A percentile compares a stretch with the other conserved stretches of the same genome.
phyloP scores from a whole-genome alignment of 1,284 basidiomycete species.

The Lentinula novae-zelandiae region DNA sequence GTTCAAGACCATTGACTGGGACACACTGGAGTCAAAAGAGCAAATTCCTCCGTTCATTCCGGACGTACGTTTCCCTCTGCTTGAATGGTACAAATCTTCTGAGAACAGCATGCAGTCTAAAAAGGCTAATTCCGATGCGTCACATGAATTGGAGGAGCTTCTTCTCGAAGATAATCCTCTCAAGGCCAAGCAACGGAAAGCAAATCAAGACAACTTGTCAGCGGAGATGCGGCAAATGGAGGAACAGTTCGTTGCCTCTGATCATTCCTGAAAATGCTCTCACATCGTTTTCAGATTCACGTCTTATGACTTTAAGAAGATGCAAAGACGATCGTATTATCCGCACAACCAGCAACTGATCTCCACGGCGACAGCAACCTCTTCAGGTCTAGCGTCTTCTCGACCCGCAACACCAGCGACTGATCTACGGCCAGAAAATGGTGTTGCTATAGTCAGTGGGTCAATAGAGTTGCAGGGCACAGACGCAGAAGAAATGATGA shows the following conservation, averaged over 20 bases:
- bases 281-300: slow-evolving; percentile 53
- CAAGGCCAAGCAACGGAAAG: slow-evolving; percentile 91
- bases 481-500: slow-evolving; percentile 30
- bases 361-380: slow-evolving; percentile 49
- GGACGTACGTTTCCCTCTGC: slow-evolving; percentile 55
- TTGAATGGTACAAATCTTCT: not conserved
- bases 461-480: slow-evolving; percentile 31
- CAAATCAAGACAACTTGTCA: slow-evolving; percentile 83
- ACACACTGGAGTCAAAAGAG: slow-evolving; percentile 76
- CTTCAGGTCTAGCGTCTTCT: slow-evolving; percentile 45
- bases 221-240: slow-evolving; percentile 97
- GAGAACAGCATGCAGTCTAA: slow-evolving; percentile 60
- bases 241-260: slow-evolving; percentile 72
- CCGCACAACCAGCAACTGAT: slow-evolving; percentile 70
- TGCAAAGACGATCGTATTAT: slow-evolving; percentile 80
- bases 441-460: slow-evolving; percentile 34
- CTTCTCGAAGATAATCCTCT: slow-evolving; percentile 95
- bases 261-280: not conserved
- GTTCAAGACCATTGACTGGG: slow-evolving; percentile 89
- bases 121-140: slow-evolving; percentile 99
- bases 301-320: slow-evolving; percentile 81
- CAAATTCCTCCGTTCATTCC: slow-evolving; percentile 87
- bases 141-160: slow-evolving; percentile 95
- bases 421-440: slow-evolving; percentile 35
- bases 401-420: slow-evolving; percentile 45